Evolutionary conservation across 108 stramenopile species (phyloP).

Genomic region (Poteriospumella lacustris): DNA sequence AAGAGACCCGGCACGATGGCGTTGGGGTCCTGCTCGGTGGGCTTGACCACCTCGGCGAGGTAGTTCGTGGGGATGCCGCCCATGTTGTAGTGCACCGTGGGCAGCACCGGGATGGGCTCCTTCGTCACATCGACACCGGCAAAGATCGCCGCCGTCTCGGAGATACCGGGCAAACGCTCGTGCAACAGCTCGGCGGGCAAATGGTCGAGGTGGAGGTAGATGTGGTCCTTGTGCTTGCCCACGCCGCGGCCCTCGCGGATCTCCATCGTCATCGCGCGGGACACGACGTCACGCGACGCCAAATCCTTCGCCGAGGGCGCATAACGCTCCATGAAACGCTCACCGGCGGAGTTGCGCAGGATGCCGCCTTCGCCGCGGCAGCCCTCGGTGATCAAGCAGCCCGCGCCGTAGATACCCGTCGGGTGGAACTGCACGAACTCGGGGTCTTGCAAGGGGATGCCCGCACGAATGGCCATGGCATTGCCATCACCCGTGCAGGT

Average conservation of each 20-base stretch:
- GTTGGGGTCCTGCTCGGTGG: constrained; percentile 58
- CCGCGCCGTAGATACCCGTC: constrained; percentile 98
- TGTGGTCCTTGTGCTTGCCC: constrained; percentile 89
- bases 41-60: constrained; percentile 83
- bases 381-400: constrained; percentile 99
- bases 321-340: constrained; percentile 98
- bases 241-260: constrained; percentile 97
- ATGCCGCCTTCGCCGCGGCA: constrained; percentile 98
- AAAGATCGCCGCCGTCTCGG: constrained; percentile 96
- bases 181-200: constrained; percentile 84
- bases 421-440: constrained; percentile 99
- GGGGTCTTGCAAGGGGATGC: constrained; percentile 82
- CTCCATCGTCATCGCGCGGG: constrained; percentile 98
- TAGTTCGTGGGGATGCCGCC: constrained; percentile 96
- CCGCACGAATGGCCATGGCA: constrained; percentile 79
- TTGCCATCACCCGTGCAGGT: constrained; percentile 90
- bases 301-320: constrained; percentile 98
- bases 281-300: constrained; percentile 94
- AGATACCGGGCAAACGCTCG: constrained; percentile 65
- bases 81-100: constrained; percentile 95
- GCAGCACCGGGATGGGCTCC: constrained; percentile 95
- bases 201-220: constrained; percentile 93
- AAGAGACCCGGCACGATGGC: constrained; percentile 90
- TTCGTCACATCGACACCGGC: constrained; percentile 98
- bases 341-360: constrained; percentile 87